Conservation (phyloP, 345 rosid genomes). For the Brassica napus region DNA sequence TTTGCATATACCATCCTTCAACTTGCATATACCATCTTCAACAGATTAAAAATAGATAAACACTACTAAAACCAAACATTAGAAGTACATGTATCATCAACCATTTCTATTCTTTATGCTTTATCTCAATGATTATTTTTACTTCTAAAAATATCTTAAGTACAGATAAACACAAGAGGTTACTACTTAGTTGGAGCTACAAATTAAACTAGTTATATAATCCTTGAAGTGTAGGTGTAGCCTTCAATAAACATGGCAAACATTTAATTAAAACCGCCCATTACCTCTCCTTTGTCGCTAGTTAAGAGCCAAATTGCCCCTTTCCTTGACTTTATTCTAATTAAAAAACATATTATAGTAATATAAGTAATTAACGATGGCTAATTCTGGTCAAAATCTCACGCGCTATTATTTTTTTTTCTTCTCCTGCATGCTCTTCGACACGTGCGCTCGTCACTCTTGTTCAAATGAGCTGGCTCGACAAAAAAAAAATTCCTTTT, state of each 20-base stretch:
- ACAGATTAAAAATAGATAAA: neutral
- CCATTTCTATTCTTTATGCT: neutral
- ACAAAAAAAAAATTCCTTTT: slow-evolving; percentile 5
- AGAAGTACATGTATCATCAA: neutral
- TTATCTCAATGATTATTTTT: neutral
- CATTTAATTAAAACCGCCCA: neutral
- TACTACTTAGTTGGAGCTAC: neutral
- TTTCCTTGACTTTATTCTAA: neutral
- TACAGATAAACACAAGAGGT: neutral
- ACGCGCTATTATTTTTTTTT: slow-evolving; percentile 28
- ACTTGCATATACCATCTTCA: neutral
- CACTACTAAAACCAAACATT: neutral
- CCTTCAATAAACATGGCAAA: neutral
- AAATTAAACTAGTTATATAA: neutral
- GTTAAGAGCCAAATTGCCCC: neutral
- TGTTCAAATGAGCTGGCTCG: slow-evolving; percentile 33
- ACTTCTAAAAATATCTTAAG: neutral
- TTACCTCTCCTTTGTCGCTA: neutral
- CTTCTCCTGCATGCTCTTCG: slow-evolving; percentile 33
- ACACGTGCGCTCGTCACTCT: slow-evolving; percentile 45
- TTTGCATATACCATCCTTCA: neutral
- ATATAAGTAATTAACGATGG: neutral
- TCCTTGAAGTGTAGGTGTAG: neutral
- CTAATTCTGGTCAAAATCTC: slow-evolving; percentile 39
- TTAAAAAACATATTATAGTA: neutral